Conservation (phyloP, 1,139 yeast genomes). For the Sugiyamaella paludigena region DNA sequence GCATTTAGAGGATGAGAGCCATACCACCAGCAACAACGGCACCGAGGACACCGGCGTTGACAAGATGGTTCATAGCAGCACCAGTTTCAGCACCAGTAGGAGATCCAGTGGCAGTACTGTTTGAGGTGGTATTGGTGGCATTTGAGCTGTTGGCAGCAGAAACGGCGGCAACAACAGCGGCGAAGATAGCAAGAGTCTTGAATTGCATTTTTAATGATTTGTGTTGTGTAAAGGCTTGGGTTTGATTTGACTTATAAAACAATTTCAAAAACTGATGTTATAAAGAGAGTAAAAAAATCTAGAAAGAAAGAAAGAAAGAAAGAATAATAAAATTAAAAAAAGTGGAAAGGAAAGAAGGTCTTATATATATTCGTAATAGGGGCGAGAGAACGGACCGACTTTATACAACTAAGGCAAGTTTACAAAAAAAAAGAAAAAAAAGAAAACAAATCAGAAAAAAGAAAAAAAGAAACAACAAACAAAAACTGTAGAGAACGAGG, state of each 20-base stretch:
- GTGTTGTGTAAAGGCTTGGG: conserved; percentile 4
- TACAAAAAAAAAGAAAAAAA: not conserved
- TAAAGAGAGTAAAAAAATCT: conserved; percentile 3
- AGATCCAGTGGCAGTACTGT: conserved; percentile 36
- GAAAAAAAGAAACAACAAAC: too few relatives aligned
- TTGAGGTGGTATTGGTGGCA: conserved; percentile 38
- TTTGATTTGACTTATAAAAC: not conserved
- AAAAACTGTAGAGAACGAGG: too few relatives aligned
- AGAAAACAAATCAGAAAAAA: too few relatives aligned
- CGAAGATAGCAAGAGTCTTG: conserved; percentile 49
- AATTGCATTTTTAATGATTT: conserved; percentile 51
- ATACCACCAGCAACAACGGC: conserved; percentile 75
- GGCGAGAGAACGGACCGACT: not conserved
- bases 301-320: conserved; percentile 12
- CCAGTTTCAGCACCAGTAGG: conserved; percentile 42
- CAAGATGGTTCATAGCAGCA: conserved; percentile 54
- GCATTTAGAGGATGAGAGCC: conserved; percentile 58
- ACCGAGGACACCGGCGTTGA: conserved; percentile 64
- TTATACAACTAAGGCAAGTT: not conserved
- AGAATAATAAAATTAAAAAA: not conserved
- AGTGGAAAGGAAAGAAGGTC: conserved; percentile 6
- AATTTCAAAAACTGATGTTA: conserved; percentile 1
- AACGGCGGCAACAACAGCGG: conserved; percentile 49
- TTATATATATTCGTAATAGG: conserved; percentile 11
- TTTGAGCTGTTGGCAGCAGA: conserved; percentile 44